Base-by-base conservation (phyloP, 495 filamentous ascomycete genomes). In the Neurospora pannonica region DNA sequence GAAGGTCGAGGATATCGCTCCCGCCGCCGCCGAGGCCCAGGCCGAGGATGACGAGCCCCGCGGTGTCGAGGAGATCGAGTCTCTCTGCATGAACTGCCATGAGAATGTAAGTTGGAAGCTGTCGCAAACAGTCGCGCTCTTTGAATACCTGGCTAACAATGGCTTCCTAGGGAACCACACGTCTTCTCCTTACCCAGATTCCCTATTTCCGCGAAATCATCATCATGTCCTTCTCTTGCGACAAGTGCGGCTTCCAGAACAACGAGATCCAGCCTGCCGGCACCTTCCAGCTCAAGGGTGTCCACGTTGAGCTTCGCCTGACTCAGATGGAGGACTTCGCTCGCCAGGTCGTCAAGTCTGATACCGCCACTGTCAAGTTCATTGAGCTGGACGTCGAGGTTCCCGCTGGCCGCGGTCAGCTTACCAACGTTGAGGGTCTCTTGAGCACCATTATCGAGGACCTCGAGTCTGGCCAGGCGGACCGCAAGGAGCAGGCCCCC, bases 191-290 rank as follows among this genome's bases (percentile, higher is more conserved):
- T 46, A 95, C 95, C 67, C 89, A 90, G 70, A 97, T 99, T 28
- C 97, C 96, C 28, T 98, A 90, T 86, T 98, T 99, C 87, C 92
- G 93, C 79, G 96, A 99, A 81, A 89, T 98, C 74, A 93, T 99
- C 75, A 88, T 99, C 76, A 97, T 97, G 89, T 97, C 94, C 69
- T 99, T 99, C 85, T 89, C 89, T 74, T 99, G 96, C 84, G 88
- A 91, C 1, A 88, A 97, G 80, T 99, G 96, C 84, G 83, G 90
- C 80, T 93, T 97, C 82, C 87, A 89, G 73, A 95, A 98, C 85
- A 94, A 94, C 81, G 93, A 97, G 78, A 90, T 98, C 73, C 94
- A 97, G 79, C 89, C 94, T 9, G 96, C 96, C 11, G 92, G 92
- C 40, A 89, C 92, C 76, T 96, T 98, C 75, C 96, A 98, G 83